Evolutionary conservation across 371 early-diverging fungal species (phyloP), one percentile per base, ranked within the genome.

Genomic region (Actinomucor elegans): DNA sequence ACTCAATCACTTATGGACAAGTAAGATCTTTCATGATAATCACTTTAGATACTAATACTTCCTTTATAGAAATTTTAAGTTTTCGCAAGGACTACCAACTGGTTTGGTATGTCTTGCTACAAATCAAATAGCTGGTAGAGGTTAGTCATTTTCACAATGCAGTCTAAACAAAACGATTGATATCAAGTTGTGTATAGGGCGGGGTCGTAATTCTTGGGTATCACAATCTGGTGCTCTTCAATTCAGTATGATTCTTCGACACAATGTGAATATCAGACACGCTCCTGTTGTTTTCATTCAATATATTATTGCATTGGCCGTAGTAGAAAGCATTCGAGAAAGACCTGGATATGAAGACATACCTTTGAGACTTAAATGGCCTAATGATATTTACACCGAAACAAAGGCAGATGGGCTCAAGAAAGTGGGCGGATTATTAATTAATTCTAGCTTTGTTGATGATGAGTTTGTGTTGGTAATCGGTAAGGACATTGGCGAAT

Each of bases 131-230:
- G 71, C 87, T 15, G 96, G 94, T 9, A 77, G 89, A 61, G 88
- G 87, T 83, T 62, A 15, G 31, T 17, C 2, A 17, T 7, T 28
- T 10, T 27, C 11, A 26, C 12, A n/a, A 5, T 38, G 15, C 20
- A 18, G 5, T 4, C 4, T 10, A 15, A 5, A 35, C n/a, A 14
- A 14, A 10, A 5, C 4, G 4, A 10, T 38, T 20, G 17, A 14
- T 26, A 17, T 18, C 28, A 3, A 35, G 2, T 10, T 20, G 1
- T 34, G 12, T 37, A 4, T 10, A 43, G 45, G 54, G 27, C 29
- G 97, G 18, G 96, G 96, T 5, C 77, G 85, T 23, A 97, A 97
- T 64, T 78, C 90, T 0, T 98, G 98, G 98, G 85, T 98, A 4
- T 94, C 96, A 17, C 94, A 93, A 17, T 59, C 77, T 6, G 97